Percentiles rank a stretch among this genome's conserved stretches.
These are phyloP conservation scores for Conoideocrella luteorostrata DNA, from an alignment of 2,329 filamentous ascomycete species.

Conservation along the genomic window DNA sequence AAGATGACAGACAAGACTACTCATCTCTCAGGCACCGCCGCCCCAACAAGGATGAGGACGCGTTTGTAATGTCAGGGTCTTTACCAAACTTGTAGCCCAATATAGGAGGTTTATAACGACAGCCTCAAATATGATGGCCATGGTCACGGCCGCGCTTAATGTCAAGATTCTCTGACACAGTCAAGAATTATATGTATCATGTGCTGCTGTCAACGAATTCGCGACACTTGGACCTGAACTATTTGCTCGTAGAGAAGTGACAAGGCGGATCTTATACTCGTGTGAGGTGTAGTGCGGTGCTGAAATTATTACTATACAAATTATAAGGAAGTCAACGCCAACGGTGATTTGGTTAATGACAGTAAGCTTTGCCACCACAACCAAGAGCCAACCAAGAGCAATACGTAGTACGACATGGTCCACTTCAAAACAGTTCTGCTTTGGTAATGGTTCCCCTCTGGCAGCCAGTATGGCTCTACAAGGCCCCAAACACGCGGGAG, in stretches of 20 bases:
- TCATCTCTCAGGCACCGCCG: constrained; percentile 33
- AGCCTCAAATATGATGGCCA: too few species aligned
- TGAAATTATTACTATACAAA: neutral
- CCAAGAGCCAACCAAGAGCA: constrained; percentile 66
- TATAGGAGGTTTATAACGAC: too few species aligned
- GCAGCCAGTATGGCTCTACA: constrained; percentile 50
- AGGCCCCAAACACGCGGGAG: constrained; percentile 79
- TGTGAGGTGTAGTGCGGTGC: too few species aligned
- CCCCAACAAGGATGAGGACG: constrained; percentile 29
- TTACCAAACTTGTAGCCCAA: constrained; percentile 32
- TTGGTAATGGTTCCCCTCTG: constrained; percentile 16
- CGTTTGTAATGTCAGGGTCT: constrained; percentile 41
- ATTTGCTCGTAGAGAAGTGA: too few species aligned
- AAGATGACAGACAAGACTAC: constrained; percentile 33
- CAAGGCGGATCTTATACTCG: too few species aligned
- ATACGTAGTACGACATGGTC: constrained; percentile 72
- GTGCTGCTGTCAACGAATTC: too few species aligned
- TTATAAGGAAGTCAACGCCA: constrained; percentile 24
- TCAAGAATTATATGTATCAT: too few species aligned
- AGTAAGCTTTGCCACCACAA: constrained; percentile 68
- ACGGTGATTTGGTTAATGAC: constrained; percentile 54
- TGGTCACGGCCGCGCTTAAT: too few species aligned
- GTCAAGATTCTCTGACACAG: too few species aligned
- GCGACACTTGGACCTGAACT: too few species aligned
- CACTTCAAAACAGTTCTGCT: constrained; percentile 37